Conservation (phyloP, 768 basidiomycete genomes). For the Clavulina sp. region DNA sequence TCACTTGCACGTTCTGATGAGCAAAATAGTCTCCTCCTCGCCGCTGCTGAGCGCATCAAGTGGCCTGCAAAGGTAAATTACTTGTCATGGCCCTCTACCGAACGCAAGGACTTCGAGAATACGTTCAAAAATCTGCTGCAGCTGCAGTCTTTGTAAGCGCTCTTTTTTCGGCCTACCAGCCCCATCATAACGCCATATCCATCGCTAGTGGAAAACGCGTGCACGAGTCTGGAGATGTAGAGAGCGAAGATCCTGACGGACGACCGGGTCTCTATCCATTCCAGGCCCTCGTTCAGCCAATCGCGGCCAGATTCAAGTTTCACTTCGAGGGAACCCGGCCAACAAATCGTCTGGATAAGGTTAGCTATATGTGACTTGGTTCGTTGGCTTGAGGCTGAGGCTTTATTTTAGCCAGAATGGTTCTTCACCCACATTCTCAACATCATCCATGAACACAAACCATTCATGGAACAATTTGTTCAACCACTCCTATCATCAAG, state of each 20-base stretch:
- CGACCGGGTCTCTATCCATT: slow-evolving; percentile 61
- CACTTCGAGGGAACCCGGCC: slow-evolving; percentile 78
- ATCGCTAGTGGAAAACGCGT: neutral
- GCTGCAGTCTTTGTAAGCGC: slow-evolving; percentile 60
- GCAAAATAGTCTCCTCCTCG: slow-evolving; percentile 36
- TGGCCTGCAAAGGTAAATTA: slow-evolving; percentile 77
- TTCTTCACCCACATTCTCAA: slow-evolving; percentile 87
- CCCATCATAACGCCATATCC: neutral
- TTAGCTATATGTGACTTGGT: slow-evolving; percentile 15
- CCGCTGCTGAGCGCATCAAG: slow-evolving; percentile 51
- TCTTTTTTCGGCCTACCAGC: slow-evolving; percentile 1
- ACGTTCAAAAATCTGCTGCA: slow-evolving; percentile 61
- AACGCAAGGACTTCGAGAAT: slow-evolving; percentile 49
- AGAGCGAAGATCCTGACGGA: slow-evolving; percentile 9
- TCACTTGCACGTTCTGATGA: neutral
- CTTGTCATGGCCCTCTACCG: slow-evolving; percentile 27
- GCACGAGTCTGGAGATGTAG: slow-evolving; percentile 15
- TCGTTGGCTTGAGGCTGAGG: neutral
- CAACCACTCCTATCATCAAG: slow-evolving; percentile 52
- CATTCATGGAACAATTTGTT: slow-evolving; percentile 59
- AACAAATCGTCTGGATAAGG: slow-evolving; percentile 91
- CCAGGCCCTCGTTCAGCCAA: slow-evolving; percentile 66
- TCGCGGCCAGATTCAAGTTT: slow-evolving; percentile 78
- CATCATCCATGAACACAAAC: slow-evolving; percentile 63
- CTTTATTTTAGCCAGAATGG: slow-evolving; percentile 68